Evolutionary conservation across 306 rosid species (phyloP).

Genomic region (Quercus ilex): DNA sequence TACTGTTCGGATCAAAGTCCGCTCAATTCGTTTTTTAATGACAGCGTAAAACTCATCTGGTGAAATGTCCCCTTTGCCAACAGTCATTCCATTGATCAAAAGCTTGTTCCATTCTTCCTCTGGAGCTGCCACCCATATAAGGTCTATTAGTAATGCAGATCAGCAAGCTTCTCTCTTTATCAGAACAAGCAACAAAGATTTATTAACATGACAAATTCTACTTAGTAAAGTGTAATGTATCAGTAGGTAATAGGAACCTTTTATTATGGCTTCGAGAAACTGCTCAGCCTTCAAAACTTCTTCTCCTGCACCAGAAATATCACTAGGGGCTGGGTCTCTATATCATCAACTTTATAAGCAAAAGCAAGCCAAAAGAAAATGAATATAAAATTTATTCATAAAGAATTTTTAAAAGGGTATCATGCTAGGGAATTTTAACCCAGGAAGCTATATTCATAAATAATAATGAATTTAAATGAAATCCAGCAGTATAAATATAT

Average conservation of each 20-base stretch:
- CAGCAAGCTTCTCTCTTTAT: not conserved
- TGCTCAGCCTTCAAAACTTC: conserved; percentile 75
- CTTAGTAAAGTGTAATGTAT: conserved; percentile 9
- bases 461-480: not conserved
- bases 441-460: not conserved
- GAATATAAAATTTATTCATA: not conserved
- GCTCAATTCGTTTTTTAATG: conserved; percentile 82
- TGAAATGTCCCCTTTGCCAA: conserved; percentile 67
- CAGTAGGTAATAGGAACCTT: conserved; percentile 49
- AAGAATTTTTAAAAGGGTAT: not conserved
- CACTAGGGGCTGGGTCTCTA: not conserved
- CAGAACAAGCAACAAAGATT: not conserved
- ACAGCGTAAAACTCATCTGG: conserved; percentile 65
- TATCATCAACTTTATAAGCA: conserved; percentile 6
- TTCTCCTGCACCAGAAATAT: conserved; percentile 51
- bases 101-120: conserved; percentile 85
- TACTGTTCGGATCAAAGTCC: conserved; percentile 89
- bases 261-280: conserved; percentile 78
- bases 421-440: not conserved
- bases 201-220: not conserved
- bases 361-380: conserved; percentile 9
- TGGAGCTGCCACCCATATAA: conserved; percentile 57
- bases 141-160: not conserved
- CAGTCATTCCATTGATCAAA: conserved; percentile 67
- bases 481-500: not conserved